Percentiles rank a stretch among this genome's conserved stretches.
phyloP scores from a whole-genome alignment of 352 stramenopile species.

The Pythium dissotocum region DNA sequence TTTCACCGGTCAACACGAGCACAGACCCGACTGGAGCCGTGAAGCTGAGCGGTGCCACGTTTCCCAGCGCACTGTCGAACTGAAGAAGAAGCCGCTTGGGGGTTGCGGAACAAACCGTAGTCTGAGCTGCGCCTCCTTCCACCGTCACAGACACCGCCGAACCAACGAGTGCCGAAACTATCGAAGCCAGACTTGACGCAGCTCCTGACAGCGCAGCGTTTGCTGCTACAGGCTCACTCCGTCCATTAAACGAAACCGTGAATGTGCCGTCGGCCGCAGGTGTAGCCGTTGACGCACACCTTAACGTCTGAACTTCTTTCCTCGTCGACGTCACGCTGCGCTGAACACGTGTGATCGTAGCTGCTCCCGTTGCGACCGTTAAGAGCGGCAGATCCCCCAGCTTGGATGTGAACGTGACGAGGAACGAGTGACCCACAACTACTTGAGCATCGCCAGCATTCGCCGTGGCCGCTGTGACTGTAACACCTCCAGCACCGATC shows the following conservation, averaged over 20 bases:
- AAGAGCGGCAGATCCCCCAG: slow-evolving; percentile 50
- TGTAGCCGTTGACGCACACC: slow-evolving; percentile 44
- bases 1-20: slow-evolving; percentile 43
- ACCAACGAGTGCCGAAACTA: slow-evolving; percentile 36
- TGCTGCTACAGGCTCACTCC: slow-evolving; percentile 38
- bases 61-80: slow-evolving; percentile 62
- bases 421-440: slow-evolving; percentile 39
- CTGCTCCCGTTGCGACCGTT: slow-evolving; percentile 18
- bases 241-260: slow-evolving; percentile 49
- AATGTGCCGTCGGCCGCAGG: slow-evolving; percentile 48
- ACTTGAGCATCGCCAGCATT: slow-evolving; percentile 35
- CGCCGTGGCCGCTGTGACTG: slow-evolving; percentile 49
- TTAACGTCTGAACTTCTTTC: slow-evolving; percentile 84
- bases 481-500: slow-evolving; percentile 75
- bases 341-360: slow-evolving; percentile 39
- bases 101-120: slow-evolving; percentile 47
- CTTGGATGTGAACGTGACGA: slow-evolving; percentile 72
- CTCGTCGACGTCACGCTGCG: slow-evolving; percentile 46
- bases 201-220: slow-evolving; percentile 44
- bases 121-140: slow-evolving; percentile 36
- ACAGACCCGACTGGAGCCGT: slow-evolving; percentile 29
- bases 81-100: slow-evolving; percentile 73
- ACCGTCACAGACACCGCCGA: slow-evolving; percentile 42
- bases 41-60: slow-evolving; percentile 55
- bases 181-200: slow-evolving; percentile 31